Conservation (phyloP, 352 stramenopile species). For the Lagenidium sp. region DNA sequence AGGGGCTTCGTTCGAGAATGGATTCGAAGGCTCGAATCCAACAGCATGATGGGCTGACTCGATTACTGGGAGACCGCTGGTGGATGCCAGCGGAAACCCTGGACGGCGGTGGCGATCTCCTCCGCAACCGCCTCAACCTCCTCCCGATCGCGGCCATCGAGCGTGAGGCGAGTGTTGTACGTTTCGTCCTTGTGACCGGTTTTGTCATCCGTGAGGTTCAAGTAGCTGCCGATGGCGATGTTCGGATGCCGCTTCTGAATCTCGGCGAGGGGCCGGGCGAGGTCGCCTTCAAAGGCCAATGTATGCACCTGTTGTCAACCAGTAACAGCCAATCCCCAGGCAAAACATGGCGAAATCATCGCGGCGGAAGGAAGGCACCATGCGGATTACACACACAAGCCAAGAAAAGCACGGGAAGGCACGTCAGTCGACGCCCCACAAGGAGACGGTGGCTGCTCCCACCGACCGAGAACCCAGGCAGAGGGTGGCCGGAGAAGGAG, state of each 20-base stretch:
- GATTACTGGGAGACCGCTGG: too few species aligned
- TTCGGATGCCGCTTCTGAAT: conserved; percentile 58
- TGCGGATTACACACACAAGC: too few species aligned
- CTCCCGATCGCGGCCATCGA: conserved; percentile 40
- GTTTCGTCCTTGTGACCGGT: conserved; percentile 37
- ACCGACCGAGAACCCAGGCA: too few species aligned
- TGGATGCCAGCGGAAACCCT: conserved; percentile 14
- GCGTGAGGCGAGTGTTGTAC: conserved; percentile 62
- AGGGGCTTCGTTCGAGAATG: too few species aligned
- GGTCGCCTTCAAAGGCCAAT: conserved; percentile 50
- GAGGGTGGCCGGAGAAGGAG: too few species aligned
- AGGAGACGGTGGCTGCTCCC: too few species aligned
- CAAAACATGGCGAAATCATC: too few species aligned
- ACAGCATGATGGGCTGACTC: too few species aligned
- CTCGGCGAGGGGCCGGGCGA: conserved; percentile 48
- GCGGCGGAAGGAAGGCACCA: too few species aligned
- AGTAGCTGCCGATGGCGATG: conserved; percentile 77
- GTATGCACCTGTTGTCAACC: conserved; percentile 42
- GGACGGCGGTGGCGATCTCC: conserved; percentile 18
- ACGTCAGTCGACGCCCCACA: too few species aligned
- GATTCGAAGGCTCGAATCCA: too few species aligned
- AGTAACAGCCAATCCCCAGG: conserved; percentile 1
- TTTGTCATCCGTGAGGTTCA: conserved; percentile 67
- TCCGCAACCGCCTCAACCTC: conserved; percentile 49
- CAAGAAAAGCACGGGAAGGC: too few species aligned